A percentile compares a stretch with the other conserved stretches of the same genome.
Conservation (phyloP, 495 filamentous ascomycete genomes). For the Aspergillus leporis region DNA sequence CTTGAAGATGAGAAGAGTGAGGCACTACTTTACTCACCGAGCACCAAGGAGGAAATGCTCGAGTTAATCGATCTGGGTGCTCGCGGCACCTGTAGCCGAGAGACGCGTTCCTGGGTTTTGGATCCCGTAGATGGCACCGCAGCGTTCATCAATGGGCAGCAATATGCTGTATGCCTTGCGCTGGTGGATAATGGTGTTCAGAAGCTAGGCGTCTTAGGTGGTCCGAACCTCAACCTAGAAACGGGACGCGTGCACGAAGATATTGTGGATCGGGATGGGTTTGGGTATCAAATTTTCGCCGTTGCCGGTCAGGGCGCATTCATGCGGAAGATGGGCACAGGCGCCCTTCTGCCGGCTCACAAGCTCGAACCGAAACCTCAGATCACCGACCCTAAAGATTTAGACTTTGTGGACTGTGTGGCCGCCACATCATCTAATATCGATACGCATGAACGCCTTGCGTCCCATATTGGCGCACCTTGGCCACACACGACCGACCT, state of each 20-base stretch:
- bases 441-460: conserved; percentile 47
- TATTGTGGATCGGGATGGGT: conserved; percentile 46
- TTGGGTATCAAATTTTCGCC: conserved; percentile 58
- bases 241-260: conserved; percentile 45
- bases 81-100: conserved; percentile 37
- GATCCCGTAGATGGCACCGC: conserved; percentile 75
- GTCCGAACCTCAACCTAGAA: conserved; percentile 52
- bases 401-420: conserved; percentile 52
- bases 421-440: conserved; percentile 43
- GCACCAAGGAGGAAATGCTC: conserved; percentile 56
- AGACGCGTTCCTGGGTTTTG: conserved; percentile 60
- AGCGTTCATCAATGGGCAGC: conserved; percentile 61
- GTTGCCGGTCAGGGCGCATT: conserved; percentile 56
- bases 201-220: conserved; percentile 54
- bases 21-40: conserved; percentile 41
- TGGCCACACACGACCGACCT: conserved; percentile 56
- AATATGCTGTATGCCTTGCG: conserved; percentile 65
- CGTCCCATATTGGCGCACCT: conserved; percentile 43
- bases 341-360: conserved; percentile 34
- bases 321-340: conserved; percentile 46
- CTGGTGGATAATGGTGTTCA: conserved; percentile 51
- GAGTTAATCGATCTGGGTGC: conserved; percentile 62
- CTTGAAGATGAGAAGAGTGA: conserved; percentile 43
- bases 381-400: conserved; percentile 31
- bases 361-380: conserved; percentile 33